Evolutionary conservation across 2,329 filamentous ascomycete species (phyloP), one percentile per base, ranked within the genome.

Genomic region (Venturiaceae sp.): DNA sequence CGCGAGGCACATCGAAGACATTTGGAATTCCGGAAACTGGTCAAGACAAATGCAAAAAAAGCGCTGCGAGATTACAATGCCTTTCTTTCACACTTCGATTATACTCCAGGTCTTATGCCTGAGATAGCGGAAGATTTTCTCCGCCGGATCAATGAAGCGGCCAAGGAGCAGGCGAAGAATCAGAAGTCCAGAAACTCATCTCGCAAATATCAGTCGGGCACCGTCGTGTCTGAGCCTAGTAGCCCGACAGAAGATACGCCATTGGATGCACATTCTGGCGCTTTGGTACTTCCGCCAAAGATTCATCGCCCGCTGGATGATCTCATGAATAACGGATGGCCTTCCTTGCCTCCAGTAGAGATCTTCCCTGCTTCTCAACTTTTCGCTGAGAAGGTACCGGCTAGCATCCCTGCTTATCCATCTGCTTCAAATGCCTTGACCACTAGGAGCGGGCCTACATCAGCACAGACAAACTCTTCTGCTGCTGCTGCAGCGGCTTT

Each of bases 31-130:
- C 80, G 86, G 47, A 90, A 87, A 69, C 73, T 80, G 28, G 85
- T 92, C 63, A 88, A 88, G 64, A 78, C 80, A 0, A 85, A 87
- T 70, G 89, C 89, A 3, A 92, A 89, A 70, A 81, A 85, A 58
- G 88, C 89, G 1, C 72, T 94, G 23, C 81, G 85, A 60, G 89
- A 94, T 71, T 91, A 88, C 67, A 76, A 85, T 64, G 76, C 81
- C 23, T 94, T 89, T 67, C 74, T 95, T 39, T 83, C 83, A 1
- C 77, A 84, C 60, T 85, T 94, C 62, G 87, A 94, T 65, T 94
- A 94, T 71, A 88, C 89, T 0, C 87, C 88, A 0, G 82, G 87
- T 53, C 71, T 88, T 44, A 81, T 86, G 7, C 71, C 81, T 47
- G 79, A 83, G 47, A 72, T 83, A 28, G 80, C 79, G 19, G 80